These are phyloP conservation scores for Kazachstania psychrophila DNA, from an alignment of 805 yeast genomes.

Conservation along the genomic window DNA sequence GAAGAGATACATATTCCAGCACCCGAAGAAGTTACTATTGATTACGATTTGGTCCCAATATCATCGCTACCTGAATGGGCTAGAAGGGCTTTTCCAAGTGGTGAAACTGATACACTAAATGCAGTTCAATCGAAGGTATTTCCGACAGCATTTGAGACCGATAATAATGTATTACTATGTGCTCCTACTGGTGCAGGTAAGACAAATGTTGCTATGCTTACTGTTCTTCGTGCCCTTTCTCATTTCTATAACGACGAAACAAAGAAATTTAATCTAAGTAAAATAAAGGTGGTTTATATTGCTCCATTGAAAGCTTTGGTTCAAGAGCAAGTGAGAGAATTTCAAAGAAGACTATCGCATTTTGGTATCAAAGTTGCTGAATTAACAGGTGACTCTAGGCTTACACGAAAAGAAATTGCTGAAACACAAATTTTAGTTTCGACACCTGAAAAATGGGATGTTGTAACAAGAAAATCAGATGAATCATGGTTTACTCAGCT, in stretches of 20 bases:
- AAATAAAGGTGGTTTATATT: conserved; percentile 73
- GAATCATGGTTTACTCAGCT: conserved; percentile 55
- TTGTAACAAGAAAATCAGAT: conserved; percentile 73
- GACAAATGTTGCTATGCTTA: conserved; percentile 88
- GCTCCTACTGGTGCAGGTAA: conserved; percentile 99
- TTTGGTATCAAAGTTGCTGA: conserved; percentile 72
- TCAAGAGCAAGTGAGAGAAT: conserved; percentile 87
- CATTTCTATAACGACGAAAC: conserved; percentile 39
- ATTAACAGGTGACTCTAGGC: conserved; percentile 79
- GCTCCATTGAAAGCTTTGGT: conserved; percentile 94
- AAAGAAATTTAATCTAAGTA: conserved; percentile 43
- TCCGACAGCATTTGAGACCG: conserved; percentile 66
- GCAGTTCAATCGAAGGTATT: conserved; percentile 75
- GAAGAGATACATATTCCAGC: conserved; percentile 93
- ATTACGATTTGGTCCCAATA: conserved; percentile 42
- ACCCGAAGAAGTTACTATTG: conserved; percentile 44
- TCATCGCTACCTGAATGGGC: conserved; percentile 75
- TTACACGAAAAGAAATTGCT: conserved; percentile 64
- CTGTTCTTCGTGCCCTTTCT: conserved; percentile 55
- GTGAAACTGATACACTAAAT: conserved; percentile 61
- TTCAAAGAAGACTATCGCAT: conserved; percentile 54
- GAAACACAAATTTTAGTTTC: conserved; percentile 80
- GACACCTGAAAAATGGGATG: conserved; percentile 98
- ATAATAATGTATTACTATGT: conserved; percentile 70
- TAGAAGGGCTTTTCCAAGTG: conserved; percentile 57